Conservation (phyloP, 371 early-diverging fungal genomes). For the Lichtheimia hyalospora region DNA sequence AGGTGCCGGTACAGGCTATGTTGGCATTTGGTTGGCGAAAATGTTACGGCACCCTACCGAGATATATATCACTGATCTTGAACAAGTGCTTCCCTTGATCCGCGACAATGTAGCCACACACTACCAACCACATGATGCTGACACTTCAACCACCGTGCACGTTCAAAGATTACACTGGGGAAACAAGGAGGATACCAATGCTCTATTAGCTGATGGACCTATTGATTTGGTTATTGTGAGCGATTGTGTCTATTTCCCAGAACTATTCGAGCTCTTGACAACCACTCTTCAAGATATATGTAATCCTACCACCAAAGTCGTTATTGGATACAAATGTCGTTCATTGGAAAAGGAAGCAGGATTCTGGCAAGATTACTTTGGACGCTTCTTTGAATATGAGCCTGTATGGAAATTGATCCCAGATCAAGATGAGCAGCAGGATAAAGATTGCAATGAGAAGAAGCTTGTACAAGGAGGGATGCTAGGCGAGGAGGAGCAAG, state of each 20-base stretch:
- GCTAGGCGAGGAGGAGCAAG: slow-evolving; percentile 50
- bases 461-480: slow-evolving; percentile 22
- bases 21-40: slow-evolving; percentile 55
- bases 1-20: slow-evolving; percentile 63
- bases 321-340: slow-evolving; percentile 64
- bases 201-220: slow-evolving; percentile 24
- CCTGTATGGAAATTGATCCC: slow-evolving; percentile 40
- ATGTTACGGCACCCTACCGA: slow-evolving; percentile 31
- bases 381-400: slow-evolving; percentile 56
- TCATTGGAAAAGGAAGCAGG: slow-evolving; percentile 58
- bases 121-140: background rate
- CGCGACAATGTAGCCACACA: slow-evolving; percentile 41
- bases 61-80: slow-evolving; percentile 56
- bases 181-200: slow-evolving; percentile 31
- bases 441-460: background rate
- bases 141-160: slow-evolving; percentile 18
- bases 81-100: slow-evolving; percentile 54
- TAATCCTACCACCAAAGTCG: slow-evolving; percentile 33
- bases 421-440: background rate
- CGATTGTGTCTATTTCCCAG: slow-evolving; percentile 63
- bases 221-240: slow-evolving; percentile 55
- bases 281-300: slow-evolving; percentile 49
- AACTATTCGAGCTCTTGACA: slow-evolving; percentile 48
- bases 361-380: slow-evolving; percentile 65
- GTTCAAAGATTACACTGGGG: slow-evolving; percentile 59